Conservation (phyloP, 2,329 filamentous ascomycete species). For the Curvularia lunata region DNA sequence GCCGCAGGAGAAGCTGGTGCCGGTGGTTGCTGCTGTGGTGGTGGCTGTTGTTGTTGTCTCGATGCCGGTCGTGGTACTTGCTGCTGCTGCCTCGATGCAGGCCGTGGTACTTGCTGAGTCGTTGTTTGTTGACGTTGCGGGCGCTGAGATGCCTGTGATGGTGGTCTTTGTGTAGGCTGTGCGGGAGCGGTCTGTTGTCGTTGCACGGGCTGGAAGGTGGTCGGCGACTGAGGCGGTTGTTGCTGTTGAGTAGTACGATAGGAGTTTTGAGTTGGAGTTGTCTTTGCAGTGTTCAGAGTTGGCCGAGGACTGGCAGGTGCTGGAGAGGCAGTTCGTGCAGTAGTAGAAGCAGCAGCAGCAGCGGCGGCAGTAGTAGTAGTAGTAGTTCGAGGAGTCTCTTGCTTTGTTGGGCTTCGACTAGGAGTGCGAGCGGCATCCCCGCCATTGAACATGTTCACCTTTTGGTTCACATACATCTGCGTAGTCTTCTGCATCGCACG, state of each 20-base stretch:
- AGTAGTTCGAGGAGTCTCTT: slow-evolving; percentile 56
- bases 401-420: slow-evolving; percentile 59
- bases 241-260: slow-evolving; percentile 23
- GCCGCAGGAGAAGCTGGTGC: slow-evolving; percentile 16
- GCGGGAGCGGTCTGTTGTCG: slow-evolving; percentile 7
- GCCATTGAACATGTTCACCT: slow-evolving; percentile 74
- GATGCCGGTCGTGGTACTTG: slow-evolving; percentile 10
- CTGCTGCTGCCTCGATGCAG: slow-evolving; percentile 3
- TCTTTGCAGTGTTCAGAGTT: slow-evolving; percentile 50
- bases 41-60: slow-evolving; percentile 3
- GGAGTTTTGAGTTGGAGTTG: slow-evolving; percentile 22
- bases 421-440: slow-evolving; percentile 60
- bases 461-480: slow-evolving; percentile 84
- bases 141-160: slow-evolving; percentile 11
- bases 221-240: slow-evolving; percentile 17
- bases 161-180: slow-evolving; percentile 11
- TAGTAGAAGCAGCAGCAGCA: not conserved
- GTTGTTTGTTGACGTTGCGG: slow-evolving; percentile 10
- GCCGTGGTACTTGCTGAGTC: slow-evolving; percentile 1
- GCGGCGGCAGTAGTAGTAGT: not conserved
- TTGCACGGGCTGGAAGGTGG: slow-evolving; percentile 9
- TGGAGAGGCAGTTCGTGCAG: slow-evolving; percentile 60
- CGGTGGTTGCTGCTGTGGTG: slow-evolving; percentile 6
- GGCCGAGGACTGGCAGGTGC: slow-evolving; percentile 69
- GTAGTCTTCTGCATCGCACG: slow-evolving; percentile 96